Evolutionary conservation across 2,329 filamentous ascomycete genomes (phyloP), one percentile per base, ranked within the genome.

Genomic region (Lojkania enalia): DNA sequence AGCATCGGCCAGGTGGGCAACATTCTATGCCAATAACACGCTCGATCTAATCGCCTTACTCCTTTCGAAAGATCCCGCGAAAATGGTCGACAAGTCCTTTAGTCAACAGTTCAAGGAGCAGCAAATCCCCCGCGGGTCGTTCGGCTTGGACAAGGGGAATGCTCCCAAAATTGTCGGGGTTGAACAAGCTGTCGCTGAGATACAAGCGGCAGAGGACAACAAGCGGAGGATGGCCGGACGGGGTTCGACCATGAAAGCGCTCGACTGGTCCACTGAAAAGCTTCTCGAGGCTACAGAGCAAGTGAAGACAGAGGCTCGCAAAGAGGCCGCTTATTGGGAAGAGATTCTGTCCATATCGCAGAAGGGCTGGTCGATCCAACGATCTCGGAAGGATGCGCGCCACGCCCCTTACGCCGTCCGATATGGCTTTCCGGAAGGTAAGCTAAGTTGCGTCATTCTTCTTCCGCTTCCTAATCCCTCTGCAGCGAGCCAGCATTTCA

Each of bases 241-340:
- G 19, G 91, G 90, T 23, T 92, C 89, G 81, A 86, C 88, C 41
- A 75, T 94, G 51, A 83, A 91, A 60, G 86, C 85, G 35, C 82
- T 96, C 54, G 84, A 87, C 57, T 80, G 82, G 23, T 85, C 87
- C 3, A 84, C 89, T 1, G 85, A 88, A 57, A 84, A 85, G 25
- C 80, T 96, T 16, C 73, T 90, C 12, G 79, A 83, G 7, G 86
- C 90, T 3, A 86, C 88, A 0, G 77, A 79, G 19, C 80, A 88
- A 30, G 72, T 99, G 11, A 82, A 89, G 57, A 81, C 80, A 9
- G 91, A 96, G 66, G 86, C 95, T 23, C 78, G 81, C 7, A 82
- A 83, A 20, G 94, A 99, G 73, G 85, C 85, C 2, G 85, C 80
- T 57, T 99, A 95, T 69, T 99, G 94, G 94, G 81, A 87, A 43